Conservation (phyloP, 306 rosid species). For the Styphnolobium japonicum region DNA sequence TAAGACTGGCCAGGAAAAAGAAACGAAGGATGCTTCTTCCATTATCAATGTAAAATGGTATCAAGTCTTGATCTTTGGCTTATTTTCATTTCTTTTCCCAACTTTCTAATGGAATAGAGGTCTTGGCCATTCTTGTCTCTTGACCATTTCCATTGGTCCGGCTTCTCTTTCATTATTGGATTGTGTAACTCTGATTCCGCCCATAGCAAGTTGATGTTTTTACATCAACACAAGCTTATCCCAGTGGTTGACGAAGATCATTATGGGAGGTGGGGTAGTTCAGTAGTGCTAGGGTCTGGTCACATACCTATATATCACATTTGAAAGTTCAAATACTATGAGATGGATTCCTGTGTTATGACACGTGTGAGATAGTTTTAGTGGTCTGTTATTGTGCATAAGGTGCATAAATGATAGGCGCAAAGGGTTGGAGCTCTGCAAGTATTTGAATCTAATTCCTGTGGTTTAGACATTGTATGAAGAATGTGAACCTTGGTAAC, state of each 20-base stretch:
- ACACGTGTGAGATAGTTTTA: background rate
- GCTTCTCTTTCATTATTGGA: conserved; percentile 26
- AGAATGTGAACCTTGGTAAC: conserved; percentile 7
- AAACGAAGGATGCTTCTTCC: conserved; percentile 99
- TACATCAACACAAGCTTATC: conserved; percentile 26
- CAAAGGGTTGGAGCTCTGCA: background rate
- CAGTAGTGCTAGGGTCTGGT: conserved; percentile 18
- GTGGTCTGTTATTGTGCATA: conserved; percentile 13
- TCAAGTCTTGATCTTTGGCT: conserved; percentile 28
- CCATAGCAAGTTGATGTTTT: conserved; percentile 31
- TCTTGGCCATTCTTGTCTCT: conserved; percentile 26
- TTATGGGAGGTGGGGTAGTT: conserved; percentile 26
- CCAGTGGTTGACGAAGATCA: conserved; percentile 35
- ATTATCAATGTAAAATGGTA: conserved; percentile 74
- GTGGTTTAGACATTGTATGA: background rate
- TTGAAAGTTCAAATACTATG: conserved; percentile 10
- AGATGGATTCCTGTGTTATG: conserved; percentile 27
- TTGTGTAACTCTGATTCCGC: conserved; percentile 32
- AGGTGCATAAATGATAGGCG: conserved; percentile 17
- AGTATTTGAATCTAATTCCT: background rate
- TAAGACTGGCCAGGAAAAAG: conserved; percentile 91
- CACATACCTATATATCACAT: conserved; percentile 16
- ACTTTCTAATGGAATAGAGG: conserved; percentile 22
- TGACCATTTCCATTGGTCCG: conserved; percentile 25
- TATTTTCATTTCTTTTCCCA: conserved; percentile 12